Evolutionary conservation across 1,139 yeast species (phyloP).

Genomic region (Tardiomyces digboiensis): DNA sequence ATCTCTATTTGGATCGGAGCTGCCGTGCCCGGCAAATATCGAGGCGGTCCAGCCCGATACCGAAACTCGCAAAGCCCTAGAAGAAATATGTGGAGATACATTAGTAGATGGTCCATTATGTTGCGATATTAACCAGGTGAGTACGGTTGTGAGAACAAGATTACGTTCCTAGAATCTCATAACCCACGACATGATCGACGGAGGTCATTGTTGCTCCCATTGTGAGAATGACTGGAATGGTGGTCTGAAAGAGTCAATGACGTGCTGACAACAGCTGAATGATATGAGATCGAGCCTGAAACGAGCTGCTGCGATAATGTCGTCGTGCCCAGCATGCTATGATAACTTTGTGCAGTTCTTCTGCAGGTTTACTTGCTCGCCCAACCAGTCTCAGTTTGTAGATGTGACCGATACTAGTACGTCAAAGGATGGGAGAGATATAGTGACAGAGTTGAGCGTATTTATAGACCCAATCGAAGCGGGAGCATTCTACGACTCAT

Average conservation of each 20-base stretch:
- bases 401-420: constrained; percentile 48
- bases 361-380: constrained; percentile 87
- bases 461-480: constrained; percentile 56
- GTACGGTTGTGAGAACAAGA: too few species aligned
- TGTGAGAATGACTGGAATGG: constrained; percentile 1
- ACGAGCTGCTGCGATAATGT: constrained; percentile 68
- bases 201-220: neutral
- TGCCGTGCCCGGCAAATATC: constrained; percentile 65
- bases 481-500: constrained; percentile 60
- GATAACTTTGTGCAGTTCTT: constrained; percentile 78
- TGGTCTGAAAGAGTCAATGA: too few species aligned
- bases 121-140: constrained; percentile 44
- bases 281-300: constrained; percentile 46
- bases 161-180: too few species aligned
- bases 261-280: constrained; percentile 16
- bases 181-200: neutral
- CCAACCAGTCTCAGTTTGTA: constrained; percentile 69
- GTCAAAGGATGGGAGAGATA: constrained; percentile 46
- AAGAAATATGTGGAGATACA: constrained; percentile 60
- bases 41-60: constrained; percentile 38
- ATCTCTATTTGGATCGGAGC: constrained; percentile 63
- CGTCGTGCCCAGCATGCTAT: constrained; percentile 93
- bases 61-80: constrained; percentile 39
- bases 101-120: constrained; percentile 45
- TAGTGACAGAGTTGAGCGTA: constrained; percentile 66